Conservation (phyloP, 2,329 filamentous ascomycete genomes). For the Trichophyton benhamiae region DNA sequence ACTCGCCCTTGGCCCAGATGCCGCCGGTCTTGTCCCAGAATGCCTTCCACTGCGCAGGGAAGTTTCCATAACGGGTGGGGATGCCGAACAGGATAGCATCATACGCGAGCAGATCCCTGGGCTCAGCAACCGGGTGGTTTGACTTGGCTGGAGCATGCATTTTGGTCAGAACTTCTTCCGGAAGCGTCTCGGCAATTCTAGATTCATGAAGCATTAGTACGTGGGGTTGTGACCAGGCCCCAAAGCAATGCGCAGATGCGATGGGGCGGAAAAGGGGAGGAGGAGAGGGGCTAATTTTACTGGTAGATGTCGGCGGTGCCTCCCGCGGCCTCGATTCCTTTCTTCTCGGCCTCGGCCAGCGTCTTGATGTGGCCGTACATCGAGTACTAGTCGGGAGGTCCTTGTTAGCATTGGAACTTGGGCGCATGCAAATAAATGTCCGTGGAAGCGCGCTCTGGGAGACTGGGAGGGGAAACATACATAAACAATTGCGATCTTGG, state of each 20-base stretch:
- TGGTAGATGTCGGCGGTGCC: constrained; percentile 73
- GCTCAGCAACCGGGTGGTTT: constrained; percentile 52
- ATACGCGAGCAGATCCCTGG: constrained; percentile 56
- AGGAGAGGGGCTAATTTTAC: constrained; percentile 34
- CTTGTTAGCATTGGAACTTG: not conserved
- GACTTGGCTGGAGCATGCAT: constrained; percentile 78
- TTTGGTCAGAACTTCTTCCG: constrained; percentile 69
- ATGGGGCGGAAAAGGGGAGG: not conserved
- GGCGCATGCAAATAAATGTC: not conserved
- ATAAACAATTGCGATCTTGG: constrained; percentile 83
- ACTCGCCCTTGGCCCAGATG: constrained; percentile 68
- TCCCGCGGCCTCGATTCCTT: constrained; percentile 77
- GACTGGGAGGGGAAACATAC: constrained; percentile 39
- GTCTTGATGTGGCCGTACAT: constrained; percentile 83
- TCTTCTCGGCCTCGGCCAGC: constrained; percentile 80
- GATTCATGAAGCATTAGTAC: not conserved
- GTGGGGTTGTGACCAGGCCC: not conserved
- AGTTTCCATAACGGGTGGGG: constrained; percentile 93
- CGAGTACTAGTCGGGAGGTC: constrained; percentile 53
- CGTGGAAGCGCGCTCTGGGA: not conserved
- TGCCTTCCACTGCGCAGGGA: constrained; percentile 85
- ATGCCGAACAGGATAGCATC: constrained; percentile 89
- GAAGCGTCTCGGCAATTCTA: constrained; percentile 73
- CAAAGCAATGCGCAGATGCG: not conserved
- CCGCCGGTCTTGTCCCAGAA: constrained; percentile 77